phyloP scores from a whole-genome alignment of 306 rosid species.

The Trifolium subterraneum region DNA sequence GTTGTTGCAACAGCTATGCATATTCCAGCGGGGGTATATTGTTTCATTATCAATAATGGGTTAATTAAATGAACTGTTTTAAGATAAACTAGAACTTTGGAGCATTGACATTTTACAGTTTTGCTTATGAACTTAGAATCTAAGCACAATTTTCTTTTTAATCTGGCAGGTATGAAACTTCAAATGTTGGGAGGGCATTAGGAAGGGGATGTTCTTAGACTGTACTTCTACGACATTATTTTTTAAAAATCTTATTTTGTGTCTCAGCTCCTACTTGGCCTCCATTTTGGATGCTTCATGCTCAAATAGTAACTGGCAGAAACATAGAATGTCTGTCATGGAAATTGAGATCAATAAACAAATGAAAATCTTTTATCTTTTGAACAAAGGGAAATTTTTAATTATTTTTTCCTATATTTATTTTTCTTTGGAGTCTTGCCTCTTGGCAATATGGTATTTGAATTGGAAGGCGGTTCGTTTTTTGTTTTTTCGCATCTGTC shows the following conservation, averaged over 20 bases:
- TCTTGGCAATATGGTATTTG: neutral
- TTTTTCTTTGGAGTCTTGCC: neutral
- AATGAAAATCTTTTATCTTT: constrained; percentile 17
- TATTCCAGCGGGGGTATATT: constrained; percentile 6
- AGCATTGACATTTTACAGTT: constrained; percentile 1
- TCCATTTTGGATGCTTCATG: constrained; percentile 27
- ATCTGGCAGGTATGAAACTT: constrained; percentile 39
- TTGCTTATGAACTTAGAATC: constrained; percentile 20
- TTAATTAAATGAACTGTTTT: neutral
- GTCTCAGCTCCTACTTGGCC: neutral
- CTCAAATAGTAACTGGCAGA: neutral
- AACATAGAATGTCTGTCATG: constrained; percentile 21
- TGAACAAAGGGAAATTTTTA: constrained; percentile 7
- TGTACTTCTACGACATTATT: constrained; percentile 6
- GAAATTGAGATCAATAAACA: constrained; percentile 16
- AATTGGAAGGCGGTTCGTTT: neutral
- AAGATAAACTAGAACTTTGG: neutral
- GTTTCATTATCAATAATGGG: neutral
- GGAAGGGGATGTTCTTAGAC: constrained; percentile 35
- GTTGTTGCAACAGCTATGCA: neutral
- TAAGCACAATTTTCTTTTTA: constrained; percentile 30
- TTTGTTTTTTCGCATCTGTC: constrained; percentile 9
- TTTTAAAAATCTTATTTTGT: constrained; percentile 19
- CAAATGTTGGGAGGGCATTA: constrained; percentile 34
- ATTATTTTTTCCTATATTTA: constrained; percentile 1